These are phyloP conservation scores for Rhodofomes roseus DNA, from an alignment of 1,284 basidiomycete genomes.

Conservation along the genomic window DNA sequence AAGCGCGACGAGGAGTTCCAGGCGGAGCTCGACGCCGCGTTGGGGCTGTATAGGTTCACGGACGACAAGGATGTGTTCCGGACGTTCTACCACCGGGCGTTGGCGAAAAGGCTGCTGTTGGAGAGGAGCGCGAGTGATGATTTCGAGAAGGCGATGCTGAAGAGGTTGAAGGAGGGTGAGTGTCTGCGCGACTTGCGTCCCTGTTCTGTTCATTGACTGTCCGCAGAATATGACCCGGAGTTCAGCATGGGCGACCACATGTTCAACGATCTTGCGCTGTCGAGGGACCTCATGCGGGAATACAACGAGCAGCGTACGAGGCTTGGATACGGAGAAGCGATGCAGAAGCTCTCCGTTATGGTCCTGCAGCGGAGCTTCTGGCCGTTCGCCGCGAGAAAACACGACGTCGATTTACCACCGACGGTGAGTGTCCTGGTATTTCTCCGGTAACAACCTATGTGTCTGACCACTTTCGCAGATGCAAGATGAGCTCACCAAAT, in stretches of 20 bases:
- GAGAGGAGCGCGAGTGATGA: conserved; percentile 89
- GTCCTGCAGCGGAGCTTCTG: conserved; percentile 74
- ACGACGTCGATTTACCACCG: conserved; percentile 48
- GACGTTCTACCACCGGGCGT: conserved; percentile 87
- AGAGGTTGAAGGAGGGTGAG: conserved; percentile 84
- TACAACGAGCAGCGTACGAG: conserved; percentile 38
- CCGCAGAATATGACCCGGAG: conserved; percentile 79
- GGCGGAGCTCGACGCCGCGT: conserved; percentile 67
- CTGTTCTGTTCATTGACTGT: not conserved
- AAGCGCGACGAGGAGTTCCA: conserved; percentile 73
- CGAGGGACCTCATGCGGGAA: conserved; percentile 62
- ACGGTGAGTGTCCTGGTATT: conserved; percentile 34
- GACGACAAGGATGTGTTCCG: conserved; percentile 93
- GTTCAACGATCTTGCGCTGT: conserved; percentile 83
- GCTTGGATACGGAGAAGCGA: conserved; percentile 14
- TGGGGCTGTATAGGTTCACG: conserved; percentile 85
- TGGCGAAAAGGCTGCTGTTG: conserved; percentile 87
- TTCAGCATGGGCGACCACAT: conserved; percentile 88
- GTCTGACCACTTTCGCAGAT: conserved; percentile 44
- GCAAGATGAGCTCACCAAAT: conserved; percentile 62
- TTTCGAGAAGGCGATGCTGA: conserved; percentile 86
- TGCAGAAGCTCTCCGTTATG: conserved; percentile 55
- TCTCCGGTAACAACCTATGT: not conserved
- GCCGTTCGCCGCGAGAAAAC: conserved; percentile 61
- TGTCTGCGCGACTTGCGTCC: conserved; percentile 11